Evolutionary conservation across 176 grass and related monocot species (phyloP).

Genomic region (Phyllostachys edulis): DNA sequence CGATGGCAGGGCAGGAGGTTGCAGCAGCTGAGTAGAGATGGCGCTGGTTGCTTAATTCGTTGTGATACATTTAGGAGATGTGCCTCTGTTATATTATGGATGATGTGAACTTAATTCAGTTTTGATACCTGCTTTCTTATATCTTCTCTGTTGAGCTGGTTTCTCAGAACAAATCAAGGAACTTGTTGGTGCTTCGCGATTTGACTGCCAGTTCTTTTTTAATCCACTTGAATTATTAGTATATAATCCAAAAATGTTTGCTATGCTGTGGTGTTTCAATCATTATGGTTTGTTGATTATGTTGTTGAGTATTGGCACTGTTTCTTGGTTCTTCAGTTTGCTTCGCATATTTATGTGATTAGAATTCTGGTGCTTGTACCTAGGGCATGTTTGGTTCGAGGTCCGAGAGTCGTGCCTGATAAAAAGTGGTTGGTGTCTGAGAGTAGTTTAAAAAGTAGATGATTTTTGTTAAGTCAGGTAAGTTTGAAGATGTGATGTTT

Average conservation of each 20-base stretch:
- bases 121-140: background rate
- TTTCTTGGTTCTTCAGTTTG: background rate
- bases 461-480: no score
- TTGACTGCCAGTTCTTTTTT: background rate
- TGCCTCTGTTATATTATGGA: background rate
- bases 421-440: no score
- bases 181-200: background rate
- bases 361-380: background rate
- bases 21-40: slow-evolving; percentile 42
- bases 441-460: no score
- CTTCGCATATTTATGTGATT: background rate
- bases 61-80: background rate
- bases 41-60: background rate
- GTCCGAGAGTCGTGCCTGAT: no score
- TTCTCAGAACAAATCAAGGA: background rate
- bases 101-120: background rate
- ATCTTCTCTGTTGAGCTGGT: background rate
- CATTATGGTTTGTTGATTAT: background rate
- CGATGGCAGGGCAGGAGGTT: slow-evolving; percentile 51
- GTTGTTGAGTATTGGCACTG: background rate
- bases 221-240: background rate
- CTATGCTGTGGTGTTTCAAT: background rate
- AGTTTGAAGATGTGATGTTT: no score
- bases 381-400: no score
- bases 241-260: background rate